These are phyloP conservation scores for Ganoderma lucidum DNA, from an alignment of 1,284 basidiomycete species.

Conservation along the genomic window DNA sequence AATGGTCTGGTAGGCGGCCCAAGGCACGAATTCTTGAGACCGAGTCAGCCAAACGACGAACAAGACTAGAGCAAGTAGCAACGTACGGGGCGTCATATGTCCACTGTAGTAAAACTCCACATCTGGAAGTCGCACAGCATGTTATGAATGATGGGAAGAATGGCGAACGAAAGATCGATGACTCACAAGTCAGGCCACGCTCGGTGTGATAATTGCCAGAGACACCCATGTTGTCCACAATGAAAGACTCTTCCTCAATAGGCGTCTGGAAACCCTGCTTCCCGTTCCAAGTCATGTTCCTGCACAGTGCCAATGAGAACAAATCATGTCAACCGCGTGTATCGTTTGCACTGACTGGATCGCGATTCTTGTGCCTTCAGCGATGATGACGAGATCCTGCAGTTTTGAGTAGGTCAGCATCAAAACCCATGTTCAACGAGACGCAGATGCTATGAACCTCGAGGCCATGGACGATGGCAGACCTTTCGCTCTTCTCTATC, in stretches of 20 bases:
- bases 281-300: slow-evolving; percentile 52
- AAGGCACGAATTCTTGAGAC: slow-evolving; percentile 61
- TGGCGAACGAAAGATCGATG: not conserved
- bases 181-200: slow-evolving; percentile 46
- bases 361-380: slow-evolving; percentile 64
- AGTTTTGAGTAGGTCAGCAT: not conserved
- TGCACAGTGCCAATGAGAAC: slow-evolving; percentile 16
- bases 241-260: slow-evolving; percentile 46
- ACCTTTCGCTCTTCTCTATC: slow-evolving; percentile 49
- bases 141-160: not conserved
- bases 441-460: slow-evolving; percentile 25
- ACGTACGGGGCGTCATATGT: slow-evolving; percentile 66
- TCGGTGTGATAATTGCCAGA: slow-evolving; percentile 48
- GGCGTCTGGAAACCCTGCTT: slow-evolving; percentile 50
- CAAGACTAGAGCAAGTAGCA: not conserved
- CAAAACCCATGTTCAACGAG: not conserved
- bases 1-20: slow-evolving; percentile 61
- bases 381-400: slow-evolving; percentile 62
- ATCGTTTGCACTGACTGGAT: slow-evolving; percentile 52
- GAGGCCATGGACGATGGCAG: slow-evolving; percentile 43
- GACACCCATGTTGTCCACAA: slow-evolving; percentile 45
- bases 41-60: not conserved
- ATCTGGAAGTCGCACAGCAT: slow-evolving; percentile 41
- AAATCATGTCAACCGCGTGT: no score
- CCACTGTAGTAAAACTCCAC: slow-evolving; percentile 65